Conservation (phyloP, 2,329 filamentous ascomycete species). For the Pseudocercospora eumusae region DNA sequence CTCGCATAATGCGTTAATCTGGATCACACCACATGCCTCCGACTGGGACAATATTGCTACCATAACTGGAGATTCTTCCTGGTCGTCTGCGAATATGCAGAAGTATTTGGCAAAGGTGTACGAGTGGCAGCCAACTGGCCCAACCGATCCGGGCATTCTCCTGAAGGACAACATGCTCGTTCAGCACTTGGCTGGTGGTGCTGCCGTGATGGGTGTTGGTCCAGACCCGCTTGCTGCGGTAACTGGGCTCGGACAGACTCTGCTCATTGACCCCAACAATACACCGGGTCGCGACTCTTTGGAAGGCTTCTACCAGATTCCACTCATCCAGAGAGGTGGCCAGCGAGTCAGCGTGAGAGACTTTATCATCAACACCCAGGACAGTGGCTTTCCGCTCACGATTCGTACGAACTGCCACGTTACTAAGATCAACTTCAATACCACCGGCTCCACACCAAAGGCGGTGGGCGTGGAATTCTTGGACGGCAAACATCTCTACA, state of each 20-base stretch:
- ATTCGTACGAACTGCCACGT: constrained; percentile 62
- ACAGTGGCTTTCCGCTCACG: constrained; percentile 57
- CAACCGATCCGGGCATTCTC: constrained; percentile 31
- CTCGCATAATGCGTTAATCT: constrained; percentile 60
- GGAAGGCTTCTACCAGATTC: constrained; percentile 59
- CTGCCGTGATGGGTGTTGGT: constrained; percentile 33
- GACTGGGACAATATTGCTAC: constrained; percentile 61
- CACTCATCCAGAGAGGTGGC: constrained; percentile 52
- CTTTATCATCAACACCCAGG: constrained; percentile 54
- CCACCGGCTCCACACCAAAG: constrained; percentile 53
- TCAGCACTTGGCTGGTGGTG: constrained; percentile 29
- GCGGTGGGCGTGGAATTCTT: constrained; percentile 47
- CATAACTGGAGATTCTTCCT: constrained; percentile 62
- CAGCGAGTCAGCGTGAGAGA: constrained; percentile 60
- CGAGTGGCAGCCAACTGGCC: constrained; percentile 31
- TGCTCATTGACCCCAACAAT: constrained; percentile 50
- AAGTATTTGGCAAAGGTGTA: constrained; percentile 55
- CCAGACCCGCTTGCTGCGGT: constrained; percentile 43
- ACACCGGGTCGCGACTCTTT: constrained; percentile 49
- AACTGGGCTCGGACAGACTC: constrained; percentile 48
- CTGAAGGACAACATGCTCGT: constrained; percentile 25
- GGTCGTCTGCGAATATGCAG: constrained; percentile 60
- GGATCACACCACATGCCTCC: constrained; percentile 57
- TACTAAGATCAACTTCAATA: constrained; percentile 65
- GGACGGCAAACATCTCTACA: constrained; percentile 42